Conservation (phyloP, 2,329 filamentous ascomycete species). For the Penicillium occitanis region DNA sequence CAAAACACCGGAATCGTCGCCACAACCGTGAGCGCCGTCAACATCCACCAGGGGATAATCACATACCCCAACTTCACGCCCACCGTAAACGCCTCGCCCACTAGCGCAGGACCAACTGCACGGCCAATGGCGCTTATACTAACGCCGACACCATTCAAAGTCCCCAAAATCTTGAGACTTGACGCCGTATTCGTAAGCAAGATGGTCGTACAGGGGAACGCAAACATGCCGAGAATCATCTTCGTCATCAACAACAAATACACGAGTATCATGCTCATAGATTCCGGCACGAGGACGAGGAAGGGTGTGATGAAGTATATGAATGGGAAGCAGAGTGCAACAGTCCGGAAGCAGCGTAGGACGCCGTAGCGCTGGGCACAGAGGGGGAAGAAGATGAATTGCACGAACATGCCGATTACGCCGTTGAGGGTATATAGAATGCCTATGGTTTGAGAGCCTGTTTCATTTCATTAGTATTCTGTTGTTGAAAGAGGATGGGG, state of each 20-base stretch:
- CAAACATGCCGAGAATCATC: slow-evolving; percentile 73
- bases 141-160: slow-evolving; percentile 87
- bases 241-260: slow-evolving; percentile 71
- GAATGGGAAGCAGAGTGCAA: slow-evolving; percentile 67
- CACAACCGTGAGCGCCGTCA: slow-evolving; percentile 63
- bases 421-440: slow-evolving; percentile 83
- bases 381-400: slow-evolving; percentile 81
- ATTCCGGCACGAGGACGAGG: slow-evolving; percentile 61
- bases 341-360: slow-evolving; percentile 68
- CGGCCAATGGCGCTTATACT: slow-evolving; percentile 77
- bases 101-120: slow-evolving; percentile 72
- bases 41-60: slow-evolving; percentile 76
- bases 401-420: slow-evolving; percentile 73
- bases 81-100: slow-evolving; percentile 70
- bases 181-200: slow-evolving; percentile 82
- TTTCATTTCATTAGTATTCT: not conserved
- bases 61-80: slow-evolving; percentile 75
- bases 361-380: slow-evolving; percentile 72
- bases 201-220: slow-evolving; percentile 87
- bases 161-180: slow-evolving; percentile 75
- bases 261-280: slow-evolving; percentile 59
- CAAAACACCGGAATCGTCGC: slow-evolving; percentile 72
- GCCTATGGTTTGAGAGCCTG: slow-evolving; percentile 72
- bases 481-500: not conserved
- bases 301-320: slow-evolving; percentile 82